Base-by-base conservation (phyloP, 2,329 filamentous ascomycete genomes). In the Paraphoma sp. region DNA sequence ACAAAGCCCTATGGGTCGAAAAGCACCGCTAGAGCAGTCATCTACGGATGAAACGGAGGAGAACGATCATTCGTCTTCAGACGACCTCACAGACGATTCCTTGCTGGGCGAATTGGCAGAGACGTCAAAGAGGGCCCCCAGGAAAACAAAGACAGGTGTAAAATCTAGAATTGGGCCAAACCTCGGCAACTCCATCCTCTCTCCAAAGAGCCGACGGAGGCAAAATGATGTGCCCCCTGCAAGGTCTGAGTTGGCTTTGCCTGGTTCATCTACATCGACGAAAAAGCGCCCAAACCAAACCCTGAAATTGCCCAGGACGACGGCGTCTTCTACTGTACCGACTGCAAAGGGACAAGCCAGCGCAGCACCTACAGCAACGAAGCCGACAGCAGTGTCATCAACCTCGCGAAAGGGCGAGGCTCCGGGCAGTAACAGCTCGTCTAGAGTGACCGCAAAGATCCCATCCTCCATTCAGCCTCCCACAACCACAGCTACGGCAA, bases 21-120 rank as follows among this genome's bases (percentile, higher is more conserved):
- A 52, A 40, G 51, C 47, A 28, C 64, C 64, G 17, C 18, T 70
- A 2, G 45, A 56, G 18, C 67, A 66, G 23, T 66, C 68, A 8
- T 68, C 67, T 30, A 61, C 59, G 33, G 62, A 63, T 2, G 23
- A 23, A 23, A 23, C 23, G 23, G 23, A 23, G 23, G 23, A 23
- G 2, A 51, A 56, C 38, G 52, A 59, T 1, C 6, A 33, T 17
- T 52, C 54, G 2, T 18, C 23, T 46, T 46, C 45, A 11, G 56
- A 53, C 8, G 48, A 52, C 10, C 14, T 31, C 6, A 48, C 52
- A n/a, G 52, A 53, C 12, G 59, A 63, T 45, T 54, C 54, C 3
- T 36, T 54, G 6, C 36, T 63, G 31, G 51, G 40, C 7, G 57
- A 64, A 18, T 29, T 59, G 23, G 45, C 2, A 9, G 45, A 36